Conservation (phyloP, 352 stramenopile genomes). For the Peronosclerospora sorghi region DNA sequence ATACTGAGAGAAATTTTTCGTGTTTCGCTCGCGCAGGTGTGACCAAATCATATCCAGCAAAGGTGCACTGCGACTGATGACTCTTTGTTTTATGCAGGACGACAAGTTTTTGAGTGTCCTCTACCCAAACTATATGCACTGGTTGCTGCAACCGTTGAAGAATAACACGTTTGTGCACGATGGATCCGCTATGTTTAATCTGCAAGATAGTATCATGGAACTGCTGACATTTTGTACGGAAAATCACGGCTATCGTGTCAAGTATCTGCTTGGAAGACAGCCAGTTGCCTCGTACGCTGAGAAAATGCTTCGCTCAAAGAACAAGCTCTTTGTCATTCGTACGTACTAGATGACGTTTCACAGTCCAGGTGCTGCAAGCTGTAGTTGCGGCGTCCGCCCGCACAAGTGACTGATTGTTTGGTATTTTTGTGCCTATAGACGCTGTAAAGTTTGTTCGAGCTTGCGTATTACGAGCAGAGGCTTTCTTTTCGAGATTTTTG, state of each 20-base stretch:
- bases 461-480: conserved; percentile 59
- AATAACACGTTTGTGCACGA: conserved; percentile 30
- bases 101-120: conserved; percentile 82
- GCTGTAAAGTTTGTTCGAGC: conserved; percentile 68
- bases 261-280: conserved; percentile 77
- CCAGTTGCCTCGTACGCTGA: conserved; percentile 62
- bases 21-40: conserved; percentile 53
- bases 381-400: neutral
- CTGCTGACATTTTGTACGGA: conserved; percentile 80
- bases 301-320: conserved; percentile 67
- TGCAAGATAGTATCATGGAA: conserved; percentile 79
- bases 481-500: conserved; percentile 75
- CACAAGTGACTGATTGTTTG: neutral
- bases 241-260: conserved; percentile 76
- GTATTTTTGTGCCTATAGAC: conserved; percentile 21
- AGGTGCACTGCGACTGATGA: neutral
- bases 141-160: conserved; percentile 74
- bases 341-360: conserved; percentile 18
- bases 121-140: conserved; percentile 83
- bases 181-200: conserved; percentile 47
- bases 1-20: conserved; percentile 66
- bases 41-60: neutral
- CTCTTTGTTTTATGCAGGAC: conserved; percentile 25
- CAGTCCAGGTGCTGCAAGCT: conserved; percentile 15
- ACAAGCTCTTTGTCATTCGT: conserved; percentile 81